A percentile compares a stretch with the other conserved stretches of the same genome.
Evolutionary conservation across 345 rosid species (phyloP).

Genomic region (Eucalyptus polyanthemos): DNA sequence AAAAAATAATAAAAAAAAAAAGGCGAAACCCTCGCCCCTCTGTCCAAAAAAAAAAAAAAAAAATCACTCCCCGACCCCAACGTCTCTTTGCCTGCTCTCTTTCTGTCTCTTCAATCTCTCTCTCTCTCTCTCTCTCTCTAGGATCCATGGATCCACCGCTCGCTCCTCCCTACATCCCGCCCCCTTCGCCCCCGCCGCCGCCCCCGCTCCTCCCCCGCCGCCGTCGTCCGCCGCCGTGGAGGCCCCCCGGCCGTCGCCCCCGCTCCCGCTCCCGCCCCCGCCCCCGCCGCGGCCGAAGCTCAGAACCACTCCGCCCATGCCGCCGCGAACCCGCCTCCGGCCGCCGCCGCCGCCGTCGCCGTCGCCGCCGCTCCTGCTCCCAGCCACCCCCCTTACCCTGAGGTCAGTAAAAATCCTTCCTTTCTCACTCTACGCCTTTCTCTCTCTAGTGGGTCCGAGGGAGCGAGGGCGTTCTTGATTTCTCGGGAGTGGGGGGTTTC

Average conservation of each 20-base stretch:
- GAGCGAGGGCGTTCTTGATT: background rate
- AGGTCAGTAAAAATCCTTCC: background rate
- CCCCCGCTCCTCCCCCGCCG: background rate
- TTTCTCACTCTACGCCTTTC: background rate
- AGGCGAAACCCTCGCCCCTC: background rate
- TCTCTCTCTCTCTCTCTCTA: background rate
- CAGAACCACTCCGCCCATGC: background rate
- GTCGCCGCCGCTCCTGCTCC: background rate
- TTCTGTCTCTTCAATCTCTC: background rate
- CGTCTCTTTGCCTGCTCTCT: background rate
- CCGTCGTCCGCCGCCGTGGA: background rate
- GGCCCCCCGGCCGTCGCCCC: background rate
- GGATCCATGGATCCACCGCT: background rate
- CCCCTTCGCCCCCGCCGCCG: background rate
- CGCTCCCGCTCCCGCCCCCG: background rate
- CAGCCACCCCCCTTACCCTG: constrained; percentile 12
- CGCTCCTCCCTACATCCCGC: background rate
- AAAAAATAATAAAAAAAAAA: background rate
- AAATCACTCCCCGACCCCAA: background rate
- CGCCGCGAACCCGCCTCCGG: background rate
- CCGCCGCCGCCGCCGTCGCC: background rate
- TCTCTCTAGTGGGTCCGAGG: background rate
- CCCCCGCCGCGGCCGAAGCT: background rate
- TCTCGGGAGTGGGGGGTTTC: background rate
- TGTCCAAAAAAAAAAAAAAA: background rate